Evolutionary conservation across 495 filamentous ascomycete genomes (phyloP), one percentile per base, ranked within the genome.

Genomic region (Penicillium verhagenii): DNA sequence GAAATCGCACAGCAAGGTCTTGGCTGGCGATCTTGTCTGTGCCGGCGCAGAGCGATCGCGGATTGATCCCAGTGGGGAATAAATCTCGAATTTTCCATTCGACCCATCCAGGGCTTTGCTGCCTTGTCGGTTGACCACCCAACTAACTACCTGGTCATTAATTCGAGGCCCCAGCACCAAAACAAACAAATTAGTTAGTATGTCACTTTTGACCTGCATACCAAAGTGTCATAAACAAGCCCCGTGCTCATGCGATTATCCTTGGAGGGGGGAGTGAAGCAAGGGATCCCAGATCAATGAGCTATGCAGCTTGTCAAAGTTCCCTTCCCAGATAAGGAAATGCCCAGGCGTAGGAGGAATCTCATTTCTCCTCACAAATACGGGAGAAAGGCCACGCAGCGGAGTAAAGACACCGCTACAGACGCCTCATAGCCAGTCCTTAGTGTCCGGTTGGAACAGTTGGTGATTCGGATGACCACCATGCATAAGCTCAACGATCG

Each of bases 381-480:
- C n/a, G 44, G 44, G 2, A 31, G 44, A 47, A 20, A 16, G 38
- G 14, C 38, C 38, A 23, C 14, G 33, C 20, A 37, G 2, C n/a
- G 39, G 25, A 33, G 16, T 33, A 50, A 20, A 6, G 9, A 37
- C 23, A 43, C 10, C 26, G 42, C 23, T 4, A 33, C 26, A 52
- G 21, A 54, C 47, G 23, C 45, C 49, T 50, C 50, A 57, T 33
- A 7, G 26, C 42, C 11, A 46, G 53, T 45, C 26, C 19, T 38
- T 28, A 28, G 19, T 35, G n/a, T 35, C 52, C 18, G 11, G 40
- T 29, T 38, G 21, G 33, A 50, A 54, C 18, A 28, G 58, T 64
- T 59, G 55, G 58, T 64, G 61, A 64, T 59, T 50, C 28, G 44
- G 14, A 39, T 10, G 31, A n/a, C 25, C 56, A 39, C 49, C 57